Conservation (phyloP, 495 filamentous ascomycete genomes). For the Darksidea phi region DNA sequence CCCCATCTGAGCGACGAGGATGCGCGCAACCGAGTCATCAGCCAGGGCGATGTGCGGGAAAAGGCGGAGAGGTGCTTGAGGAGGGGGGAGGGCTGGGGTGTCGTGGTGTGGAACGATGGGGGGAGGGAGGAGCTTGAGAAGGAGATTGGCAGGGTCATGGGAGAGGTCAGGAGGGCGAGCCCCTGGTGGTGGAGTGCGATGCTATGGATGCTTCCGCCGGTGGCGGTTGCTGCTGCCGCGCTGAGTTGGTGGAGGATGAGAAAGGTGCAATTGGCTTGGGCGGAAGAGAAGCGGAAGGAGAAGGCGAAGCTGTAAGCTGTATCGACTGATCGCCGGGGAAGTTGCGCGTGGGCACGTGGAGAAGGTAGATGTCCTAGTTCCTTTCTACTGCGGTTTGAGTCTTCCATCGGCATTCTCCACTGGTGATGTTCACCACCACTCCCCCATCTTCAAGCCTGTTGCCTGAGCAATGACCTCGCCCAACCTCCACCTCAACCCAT, state of each 20-base stretch:
- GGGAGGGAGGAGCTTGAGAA: constrained; percentile 62
- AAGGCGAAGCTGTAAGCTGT: constrained; percentile 59
- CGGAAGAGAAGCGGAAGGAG: constrained; percentile 60
- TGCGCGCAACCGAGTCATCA: constrained; percentile 74
- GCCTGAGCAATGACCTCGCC: not conserved
- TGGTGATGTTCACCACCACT: not conserved
- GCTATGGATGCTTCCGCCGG: constrained; percentile 68
- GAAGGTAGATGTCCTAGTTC: too few relatives aligned
- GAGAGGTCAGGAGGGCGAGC: constrained; percentile 58
- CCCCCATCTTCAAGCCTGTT: not conserved
- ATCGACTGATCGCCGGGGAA: too few relatives aligned
- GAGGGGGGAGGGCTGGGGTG: constrained; percentile 60
- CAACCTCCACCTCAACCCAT: not conserved
- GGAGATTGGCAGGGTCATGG: constrained; percentile 64
- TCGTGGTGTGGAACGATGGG: constrained; percentile 86
- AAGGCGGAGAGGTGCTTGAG: constrained; percentile 73
- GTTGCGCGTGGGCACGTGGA: too few relatives aligned
- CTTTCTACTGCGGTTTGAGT: too few relatives aligned
- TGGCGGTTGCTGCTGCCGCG: constrained; percentile 61
- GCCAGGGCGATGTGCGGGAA: constrained; percentile 77
- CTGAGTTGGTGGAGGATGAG: constrained; percentile 69
- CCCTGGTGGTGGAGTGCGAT: constrained; percentile 79
- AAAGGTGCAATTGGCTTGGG: constrained; percentile 67
- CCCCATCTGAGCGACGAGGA: constrained; percentile 69
- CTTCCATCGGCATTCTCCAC: too few relatives aligned